phyloP scores from a whole-genome alignment of 2,329 filamentous ascomycete species.

The Monascus ruber region DNA sequence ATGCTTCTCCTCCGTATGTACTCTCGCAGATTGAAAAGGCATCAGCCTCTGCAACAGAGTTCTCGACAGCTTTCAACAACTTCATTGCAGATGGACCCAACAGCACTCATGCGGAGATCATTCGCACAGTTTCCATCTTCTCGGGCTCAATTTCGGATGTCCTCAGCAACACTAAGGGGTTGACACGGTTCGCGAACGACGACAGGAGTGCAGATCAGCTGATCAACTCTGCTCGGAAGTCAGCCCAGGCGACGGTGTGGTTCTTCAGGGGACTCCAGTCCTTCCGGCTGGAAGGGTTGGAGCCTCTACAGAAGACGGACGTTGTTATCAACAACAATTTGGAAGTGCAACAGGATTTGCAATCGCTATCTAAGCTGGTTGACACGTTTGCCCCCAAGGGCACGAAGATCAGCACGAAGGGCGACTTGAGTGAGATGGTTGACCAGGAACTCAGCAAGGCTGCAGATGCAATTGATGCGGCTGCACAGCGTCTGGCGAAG shows the following conservation, averaged over 20 bases:
- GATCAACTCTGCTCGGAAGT: conserved; percentile 68
- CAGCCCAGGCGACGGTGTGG: conserved; percentile 75
- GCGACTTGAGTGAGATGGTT: conserved; percentile 85
- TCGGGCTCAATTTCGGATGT: conserved; percentile 86
- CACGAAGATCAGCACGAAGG: conserved; percentile 63
- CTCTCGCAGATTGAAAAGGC: conserved; percentile 96
- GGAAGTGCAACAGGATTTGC: conserved; percentile 86
- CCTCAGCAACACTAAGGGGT: conserved; percentile 89
- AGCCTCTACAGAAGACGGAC: conserved; percentile 84
- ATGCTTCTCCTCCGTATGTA: conserved; percentile 86
- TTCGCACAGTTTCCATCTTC: conserved; percentile 84
- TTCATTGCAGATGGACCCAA: conserved; percentile 95
- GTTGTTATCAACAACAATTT: conserved; percentile 97
- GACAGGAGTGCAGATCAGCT: conserved; percentile 89
- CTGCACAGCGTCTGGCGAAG: conserved; percentile 77
- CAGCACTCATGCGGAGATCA: conserved; percentile 78
- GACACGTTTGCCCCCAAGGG: conserved; percentile 85
- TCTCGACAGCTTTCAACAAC: conserved; percentile 96
- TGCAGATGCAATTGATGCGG: conserved; percentile 87
- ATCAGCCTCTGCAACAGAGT: conserved; percentile 86
- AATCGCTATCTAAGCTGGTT: conserved; percentile 84
- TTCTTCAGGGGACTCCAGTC: conserved; percentile 94
- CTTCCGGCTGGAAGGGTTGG: conserved; percentile 83
- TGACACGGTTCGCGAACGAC: conserved; percentile 83
- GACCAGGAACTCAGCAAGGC: conserved; percentile 87